A percentile compares a stretch with the other conserved stretches of the same genome.
These are phyloP conservation scores for Neonectria neomacrospora DNA, from an alignment of 2,329 filamentous ascomycete species.

Conservation along the genomic window DNA sequence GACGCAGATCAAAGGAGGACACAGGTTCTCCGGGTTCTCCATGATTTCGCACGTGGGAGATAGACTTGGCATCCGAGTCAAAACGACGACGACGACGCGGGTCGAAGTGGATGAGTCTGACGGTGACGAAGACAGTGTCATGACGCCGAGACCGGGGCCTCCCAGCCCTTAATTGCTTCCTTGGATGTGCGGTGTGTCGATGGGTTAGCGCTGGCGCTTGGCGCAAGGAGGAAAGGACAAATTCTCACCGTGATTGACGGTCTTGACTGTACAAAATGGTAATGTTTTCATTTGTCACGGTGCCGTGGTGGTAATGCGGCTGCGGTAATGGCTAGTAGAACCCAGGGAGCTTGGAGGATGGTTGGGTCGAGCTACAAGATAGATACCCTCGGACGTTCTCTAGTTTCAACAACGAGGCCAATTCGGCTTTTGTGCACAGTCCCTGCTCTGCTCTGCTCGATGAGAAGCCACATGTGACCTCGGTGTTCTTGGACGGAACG, in stretches of 20 bases:
- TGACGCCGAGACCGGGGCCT: slow-evolving; percentile 10
- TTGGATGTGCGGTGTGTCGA: background rate
- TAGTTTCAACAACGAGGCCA: background rate
- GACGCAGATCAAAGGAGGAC: slow-evolving; percentile 46
- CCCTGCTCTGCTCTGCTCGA: background rate
- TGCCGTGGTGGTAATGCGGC: slow-evolving; percentile 3
- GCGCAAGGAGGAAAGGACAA: background rate
- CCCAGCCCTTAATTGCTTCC: slow-evolving; percentile 12
- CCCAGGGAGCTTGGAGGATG: background rate
- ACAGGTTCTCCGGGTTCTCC: slow-evolving; percentile 34
- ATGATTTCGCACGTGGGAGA: slow-evolving; percentile 39
- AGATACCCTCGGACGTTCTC: slow-evolving; percentile 19
- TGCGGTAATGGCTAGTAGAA: background rate
- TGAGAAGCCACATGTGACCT: background rate
- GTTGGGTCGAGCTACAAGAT: slow-evolving; percentile 2
- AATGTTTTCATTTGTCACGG: slow-evolving; percentile 10
- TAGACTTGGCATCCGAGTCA: slow-evolving; percentile 38
- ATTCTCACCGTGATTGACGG: slow-evolving; percentile 1
- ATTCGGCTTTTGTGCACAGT: background rate
- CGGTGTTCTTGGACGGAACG: background rate
- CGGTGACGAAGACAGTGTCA: slow-evolving; percentile 10
- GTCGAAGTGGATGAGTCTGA: slow-evolving; percentile 13
- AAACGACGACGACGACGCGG: slow-evolving; percentile 34
- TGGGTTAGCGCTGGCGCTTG: background rate
- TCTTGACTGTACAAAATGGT: slow-evolving; percentile 6